Conservation (phyloP, 2,329 filamentous ascomycete genomes). For the Aspergillus vadensis region DNA sequence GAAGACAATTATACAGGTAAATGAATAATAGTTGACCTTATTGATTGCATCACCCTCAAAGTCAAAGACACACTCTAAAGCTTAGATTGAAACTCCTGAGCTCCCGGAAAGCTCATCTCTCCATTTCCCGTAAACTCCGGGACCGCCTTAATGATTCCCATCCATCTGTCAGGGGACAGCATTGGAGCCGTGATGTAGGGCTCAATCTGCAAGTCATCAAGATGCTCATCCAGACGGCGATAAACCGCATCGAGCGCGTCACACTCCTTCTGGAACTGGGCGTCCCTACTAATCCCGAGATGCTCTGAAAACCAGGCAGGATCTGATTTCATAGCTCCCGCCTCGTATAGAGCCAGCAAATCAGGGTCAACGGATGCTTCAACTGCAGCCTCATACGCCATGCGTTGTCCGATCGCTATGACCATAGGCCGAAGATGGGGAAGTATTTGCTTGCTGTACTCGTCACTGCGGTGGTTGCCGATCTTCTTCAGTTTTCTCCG, state of each 20-base stretch:
- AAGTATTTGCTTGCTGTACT: conserved; percentile 24
- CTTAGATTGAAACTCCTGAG: no score
- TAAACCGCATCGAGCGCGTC: conserved; percentile 15
- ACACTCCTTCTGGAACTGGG: conserved; percentile 16
- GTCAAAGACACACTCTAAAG: no score
- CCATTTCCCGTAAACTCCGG: no score
- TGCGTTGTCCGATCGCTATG: conserved; percentile 26
- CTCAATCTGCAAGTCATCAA: conserved; percentile 9
- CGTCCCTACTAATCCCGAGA: conserved; percentile 6
- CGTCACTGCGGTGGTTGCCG: conserved; percentile 19
- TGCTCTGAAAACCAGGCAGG: conserved; percentile 22
- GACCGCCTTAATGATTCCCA: no score
- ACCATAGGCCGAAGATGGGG: conserved; percentile 20
- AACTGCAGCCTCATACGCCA: conserved; percentile 26
- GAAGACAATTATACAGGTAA: no score
- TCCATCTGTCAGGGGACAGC: conserved; percentile 13
- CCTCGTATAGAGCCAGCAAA: conserved; percentile 20
- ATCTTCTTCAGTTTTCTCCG: not conserved
- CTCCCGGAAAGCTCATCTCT: no score
- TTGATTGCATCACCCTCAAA: no score
- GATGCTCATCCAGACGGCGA: conserved; percentile 11
- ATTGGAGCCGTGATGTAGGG: conserved; percentile 21
- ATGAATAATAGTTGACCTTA: no score
- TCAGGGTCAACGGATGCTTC: conserved; percentile 14
- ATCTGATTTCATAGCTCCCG: conserved; percentile 15